Conservation (phyloP, 2,329 filamentous ascomycete species). For the Aspergillus jensenii region DNA sequence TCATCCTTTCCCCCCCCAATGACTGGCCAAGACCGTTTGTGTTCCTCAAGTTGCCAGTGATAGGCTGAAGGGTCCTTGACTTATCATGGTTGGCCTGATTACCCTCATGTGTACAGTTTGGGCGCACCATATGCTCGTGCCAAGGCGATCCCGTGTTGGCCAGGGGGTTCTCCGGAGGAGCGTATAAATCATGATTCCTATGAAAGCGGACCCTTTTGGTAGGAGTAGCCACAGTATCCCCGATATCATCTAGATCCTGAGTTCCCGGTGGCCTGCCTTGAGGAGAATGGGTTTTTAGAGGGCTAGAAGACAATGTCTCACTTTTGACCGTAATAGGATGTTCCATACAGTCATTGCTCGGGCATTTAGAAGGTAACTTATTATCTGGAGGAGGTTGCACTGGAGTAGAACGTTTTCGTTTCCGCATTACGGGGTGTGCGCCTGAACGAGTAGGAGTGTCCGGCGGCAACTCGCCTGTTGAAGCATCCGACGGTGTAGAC, state of each 20-base stretch:
- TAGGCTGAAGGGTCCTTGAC: conserved; percentile 24
- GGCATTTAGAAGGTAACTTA: background rate
- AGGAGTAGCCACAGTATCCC: conserved; percentile 39
- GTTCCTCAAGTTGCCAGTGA: conserved; percentile 28
- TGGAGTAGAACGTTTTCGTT: conserved; percentile 20
- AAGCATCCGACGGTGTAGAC: conserved; percentile 19
- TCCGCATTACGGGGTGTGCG: conserved; percentile 15
- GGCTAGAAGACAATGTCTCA: conserved; percentile 37
- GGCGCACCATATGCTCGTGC: background rate
- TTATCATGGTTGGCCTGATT: conserved; percentile 4
- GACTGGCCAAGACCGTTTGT: conserved; percentile 1
- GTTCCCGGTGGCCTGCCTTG: conserved; percentile 50
- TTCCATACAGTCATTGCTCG: conserved; percentile 11
- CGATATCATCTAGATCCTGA: conserved; percentile 59
- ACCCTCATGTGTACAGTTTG: background rate
- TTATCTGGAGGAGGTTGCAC: background rate
- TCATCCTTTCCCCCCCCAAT: conserved; percentile 37
- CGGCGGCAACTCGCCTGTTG: conserved; percentile 5
- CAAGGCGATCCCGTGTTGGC: background rate
- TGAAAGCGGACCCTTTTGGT: conserved; percentile 33
- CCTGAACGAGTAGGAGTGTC: background rate
- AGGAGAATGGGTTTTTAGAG: conserved; percentile 17
- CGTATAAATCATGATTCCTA: background rate
- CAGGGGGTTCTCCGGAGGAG: background rate
- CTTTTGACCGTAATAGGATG: conserved; percentile 33